phyloP scores from a whole-genome alignment of 1,284 basidiomycete species.

The Papiliotrema fonsecae region DNA sequence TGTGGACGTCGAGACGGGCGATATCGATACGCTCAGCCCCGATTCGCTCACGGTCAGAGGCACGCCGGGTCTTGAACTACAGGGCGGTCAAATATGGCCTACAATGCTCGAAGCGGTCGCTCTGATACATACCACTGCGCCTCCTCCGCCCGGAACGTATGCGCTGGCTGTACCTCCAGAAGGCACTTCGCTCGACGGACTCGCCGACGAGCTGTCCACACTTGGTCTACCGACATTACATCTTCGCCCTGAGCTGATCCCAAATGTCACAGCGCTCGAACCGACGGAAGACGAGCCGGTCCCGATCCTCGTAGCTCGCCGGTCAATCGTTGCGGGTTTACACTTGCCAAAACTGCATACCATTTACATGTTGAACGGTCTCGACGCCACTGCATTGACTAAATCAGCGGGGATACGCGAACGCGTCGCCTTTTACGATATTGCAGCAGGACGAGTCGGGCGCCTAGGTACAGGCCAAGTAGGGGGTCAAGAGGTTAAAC shows the following conservation, averaged over 20 bases:
- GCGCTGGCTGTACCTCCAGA: slow-evolving; percentile 27
- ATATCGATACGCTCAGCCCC: neutral
- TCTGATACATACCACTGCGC: slow-evolving; percentile 21
- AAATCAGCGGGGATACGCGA: slow-evolving; percentile 11
- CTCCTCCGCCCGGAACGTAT: slow-evolving; percentile 22
- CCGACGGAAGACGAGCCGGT: neutral
- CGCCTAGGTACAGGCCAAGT: slow-evolving; percentile 18
- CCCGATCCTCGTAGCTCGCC: slow-evolving; percentile 13
- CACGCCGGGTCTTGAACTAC: neutral
- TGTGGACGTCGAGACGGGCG: slow-evolving; percentile 14
- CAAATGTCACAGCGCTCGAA: slow-evolving; percentile 4
- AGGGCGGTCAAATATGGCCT: neutral
- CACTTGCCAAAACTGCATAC: slow-evolving; percentile 27
- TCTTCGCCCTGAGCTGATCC: slow-evolving; percentile 19
- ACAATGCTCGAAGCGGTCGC: slow-evolving; percentile 24
- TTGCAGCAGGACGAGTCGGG: slow-evolving; percentile 28
- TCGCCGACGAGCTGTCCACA: slow-evolving; percentile 13
- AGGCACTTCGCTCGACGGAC: slow-evolving; percentile 11
- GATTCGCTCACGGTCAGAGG: neutral
- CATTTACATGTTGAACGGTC: slow-evolving; percentile 28
- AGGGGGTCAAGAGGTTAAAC: slow-evolving; percentile 4
- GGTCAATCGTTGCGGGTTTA: slow-evolving; percentile 25
- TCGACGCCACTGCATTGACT: slow-evolving; percentile 23
- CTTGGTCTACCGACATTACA: slow-evolving; percentile 12
- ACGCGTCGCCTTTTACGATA: slow-evolving; percentile 17